A percentile compares a stretch with the other conserved stretches of the same genome.
Evolutionary conservation across 2,329 filamentous ascomycete genomes (phyloP).

Genomic region (Madurella mycetomatis): DNA sequence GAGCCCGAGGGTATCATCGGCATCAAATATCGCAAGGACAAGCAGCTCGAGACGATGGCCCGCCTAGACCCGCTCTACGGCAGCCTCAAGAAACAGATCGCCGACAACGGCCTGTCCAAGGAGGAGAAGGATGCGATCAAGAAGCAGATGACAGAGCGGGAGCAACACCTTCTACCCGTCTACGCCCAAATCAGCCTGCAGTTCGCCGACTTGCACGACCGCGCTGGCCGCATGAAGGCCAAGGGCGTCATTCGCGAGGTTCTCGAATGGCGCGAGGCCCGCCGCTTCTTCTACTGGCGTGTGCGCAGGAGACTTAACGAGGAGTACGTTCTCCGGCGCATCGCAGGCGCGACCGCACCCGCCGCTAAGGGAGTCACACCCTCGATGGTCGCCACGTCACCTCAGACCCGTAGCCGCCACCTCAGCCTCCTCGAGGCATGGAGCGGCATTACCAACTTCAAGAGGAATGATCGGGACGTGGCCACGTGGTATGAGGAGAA

Average conservation of each 20-base stretch:
- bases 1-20: constrained; percentile 97
- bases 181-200: constrained; percentile 95
- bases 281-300: constrained; percentile 99
- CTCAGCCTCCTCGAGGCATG: constrained; percentile 76
- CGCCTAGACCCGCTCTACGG: constrained; percentile 83
- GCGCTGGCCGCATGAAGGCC: constrained; percentile 94
- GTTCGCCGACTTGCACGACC: constrained; percentile 95
- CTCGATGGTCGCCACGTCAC: constrained; percentile 36
- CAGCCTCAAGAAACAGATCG: constrained; percentile 74
- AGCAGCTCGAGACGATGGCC: constrained; percentile 96
- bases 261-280: constrained; percentile 81
- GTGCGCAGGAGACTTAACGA: constrained; percentile 94
- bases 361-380: constrained; percentile 36
- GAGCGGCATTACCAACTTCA: constrained; percentile 73
- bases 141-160: constrained; percentile 75
- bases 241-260: constrained; percentile 87
- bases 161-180: constrained; percentile 84
- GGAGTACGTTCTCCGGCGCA: constrained; percentile 92
- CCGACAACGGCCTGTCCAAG: constrained; percentile 57
- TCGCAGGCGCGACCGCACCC: constrained; percentile 47
- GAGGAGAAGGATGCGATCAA: constrained; percentile 78
- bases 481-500: constrained; percentile 97
- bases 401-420: constrained; percentile 57
- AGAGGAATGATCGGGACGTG: constrained; percentile 74
- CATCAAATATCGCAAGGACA: constrained; percentile 98